These are phyloP conservation scores for Leptographium wingfieldii DNA, from an alignment of 2,329 filamentous ascomycete species.

Conservation along the genomic window DNA sequence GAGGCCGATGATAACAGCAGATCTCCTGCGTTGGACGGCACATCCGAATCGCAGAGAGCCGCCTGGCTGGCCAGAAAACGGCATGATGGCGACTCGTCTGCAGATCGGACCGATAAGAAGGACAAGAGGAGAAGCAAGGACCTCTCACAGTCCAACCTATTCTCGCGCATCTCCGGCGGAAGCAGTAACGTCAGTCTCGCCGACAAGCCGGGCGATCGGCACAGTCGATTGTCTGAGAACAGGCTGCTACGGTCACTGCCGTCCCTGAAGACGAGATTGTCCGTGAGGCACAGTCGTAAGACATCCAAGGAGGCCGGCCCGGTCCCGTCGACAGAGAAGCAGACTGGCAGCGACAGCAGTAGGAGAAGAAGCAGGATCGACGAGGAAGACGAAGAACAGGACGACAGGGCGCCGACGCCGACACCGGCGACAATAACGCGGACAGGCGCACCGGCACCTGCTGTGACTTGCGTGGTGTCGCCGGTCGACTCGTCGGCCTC, in stretches of 20 bases:
- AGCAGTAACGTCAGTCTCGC: not conserved
- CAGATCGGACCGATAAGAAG: not conserved
- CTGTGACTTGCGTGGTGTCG: too few relatives aligned
- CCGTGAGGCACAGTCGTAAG: constrained; percentile 21
- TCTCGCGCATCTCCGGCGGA: constrained; percentile 14
- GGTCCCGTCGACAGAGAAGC: not conserved
- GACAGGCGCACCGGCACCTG: not conserved
- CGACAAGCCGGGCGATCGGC: constrained; percentile 25
- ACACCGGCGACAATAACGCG: constrained; percentile 5
- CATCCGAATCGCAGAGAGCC: not conserved
- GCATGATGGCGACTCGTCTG: not conserved
- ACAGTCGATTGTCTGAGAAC: constrained; percentile 49
- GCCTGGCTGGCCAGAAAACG: not conserved
- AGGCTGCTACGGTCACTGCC: constrained; percentile 55
- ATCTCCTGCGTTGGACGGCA: constrained; percentile 58
- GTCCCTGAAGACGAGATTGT: constrained; percentile 35
- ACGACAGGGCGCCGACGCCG: constrained; percentile 12
- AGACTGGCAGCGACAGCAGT: not conserved
- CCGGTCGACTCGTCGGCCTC: not conserved
- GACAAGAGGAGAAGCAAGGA: constrained; percentile 4
- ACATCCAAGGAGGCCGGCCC: not conserved
- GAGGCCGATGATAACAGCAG: not conserved
- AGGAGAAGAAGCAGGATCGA: constrained; percentile 14
- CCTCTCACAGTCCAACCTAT: constrained; percentile 28
- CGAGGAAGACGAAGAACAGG: constrained; percentile 16